Conservation (phyloP, 768 basidiomycete genomes). For the Tulasnella calospora region DNA sequence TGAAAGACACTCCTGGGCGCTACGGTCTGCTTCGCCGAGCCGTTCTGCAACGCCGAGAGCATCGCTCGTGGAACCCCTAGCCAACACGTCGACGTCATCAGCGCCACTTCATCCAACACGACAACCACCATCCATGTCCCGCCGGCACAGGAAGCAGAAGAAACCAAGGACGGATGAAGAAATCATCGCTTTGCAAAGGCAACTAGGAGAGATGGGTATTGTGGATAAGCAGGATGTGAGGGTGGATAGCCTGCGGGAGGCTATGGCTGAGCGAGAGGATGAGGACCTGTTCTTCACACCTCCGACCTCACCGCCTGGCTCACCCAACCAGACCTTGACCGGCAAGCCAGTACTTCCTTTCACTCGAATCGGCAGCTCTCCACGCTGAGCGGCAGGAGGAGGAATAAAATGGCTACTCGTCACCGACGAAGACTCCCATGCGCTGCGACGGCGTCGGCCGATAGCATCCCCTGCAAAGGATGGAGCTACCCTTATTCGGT, state of each 20-base stretch:
- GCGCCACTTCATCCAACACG: neutral
- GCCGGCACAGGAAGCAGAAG: no score
- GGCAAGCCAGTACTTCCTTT: neutral
- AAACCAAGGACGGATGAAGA: no score
- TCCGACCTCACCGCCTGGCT: constrained; percentile 2
- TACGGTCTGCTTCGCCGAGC: no score
- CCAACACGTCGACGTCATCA: no score
- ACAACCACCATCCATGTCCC: no score
- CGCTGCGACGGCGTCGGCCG: neutral
- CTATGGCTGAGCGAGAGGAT: no score
- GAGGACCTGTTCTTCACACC: constrained; percentile 12
- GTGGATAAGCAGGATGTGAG: no score
- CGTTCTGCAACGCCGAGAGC: neutral
- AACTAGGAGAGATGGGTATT: no score
- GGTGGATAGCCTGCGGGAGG: no score
- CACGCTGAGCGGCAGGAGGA: neutral
- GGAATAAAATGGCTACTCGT: neutral
- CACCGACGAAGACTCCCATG: neutral
- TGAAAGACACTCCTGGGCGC: neutral
- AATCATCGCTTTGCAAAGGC: no score
- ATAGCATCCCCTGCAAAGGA: neutral
- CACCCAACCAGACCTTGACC: neutral
- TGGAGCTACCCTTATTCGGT: neutral
- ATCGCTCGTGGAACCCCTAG: no score
- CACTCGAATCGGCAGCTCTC: neutral